phyloP scores from a whole-genome alignment of 1,139 yeast genomes.

The Eremothecium cymbalariae region DNA sequence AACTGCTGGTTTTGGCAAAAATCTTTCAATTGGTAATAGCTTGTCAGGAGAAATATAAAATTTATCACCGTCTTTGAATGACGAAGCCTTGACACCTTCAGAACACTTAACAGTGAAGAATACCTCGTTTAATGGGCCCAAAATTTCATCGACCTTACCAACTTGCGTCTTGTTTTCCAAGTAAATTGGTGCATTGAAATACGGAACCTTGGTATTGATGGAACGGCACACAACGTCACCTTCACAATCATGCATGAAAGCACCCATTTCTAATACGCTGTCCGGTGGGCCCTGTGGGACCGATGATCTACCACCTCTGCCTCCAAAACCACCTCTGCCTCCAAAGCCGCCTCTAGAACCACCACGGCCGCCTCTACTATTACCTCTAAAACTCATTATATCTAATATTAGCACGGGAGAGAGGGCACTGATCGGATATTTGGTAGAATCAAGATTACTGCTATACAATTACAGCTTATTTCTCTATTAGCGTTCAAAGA shows the following conservation, averaged over 20 bases:
- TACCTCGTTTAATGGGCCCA: constrained; percentile 96
- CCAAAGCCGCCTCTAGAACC: constrained; percentile 26
- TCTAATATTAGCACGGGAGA: too few species aligned
- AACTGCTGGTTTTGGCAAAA: constrained; percentile 84
- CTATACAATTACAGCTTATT: too few species aligned
- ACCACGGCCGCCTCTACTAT: constrained; percentile 30
- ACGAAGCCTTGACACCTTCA: constrained; percentile 90
- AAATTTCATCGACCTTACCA: constrained; percentile 96
- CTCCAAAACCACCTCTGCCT: constrained; percentile 27
- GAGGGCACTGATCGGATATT: too few species aligned
- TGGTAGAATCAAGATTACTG: too few species aligned
- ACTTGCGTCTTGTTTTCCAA: constrained; percentile 90
- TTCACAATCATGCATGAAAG: constrained; percentile 86
- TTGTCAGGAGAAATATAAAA: constrained; percentile 94
- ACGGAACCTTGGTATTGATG: constrained; percentile 88
- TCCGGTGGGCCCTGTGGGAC: constrained; percentile 65
- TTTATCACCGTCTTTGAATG: constrained; percentile 93
- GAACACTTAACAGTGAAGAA: constrained; percentile 91
- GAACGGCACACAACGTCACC: constrained; percentile 97
- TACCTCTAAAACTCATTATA: constrained; percentile 32
- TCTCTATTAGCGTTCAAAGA: too few species aligned
- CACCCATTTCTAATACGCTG: constrained; percentile 87
- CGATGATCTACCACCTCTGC: constrained; percentile 22
- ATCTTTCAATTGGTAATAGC: constrained; percentile 89
- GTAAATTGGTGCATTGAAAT: constrained; percentile 97